Conservation (phyloP, 768 basidiomycete species). For the Leccinellum albellum region DNA sequence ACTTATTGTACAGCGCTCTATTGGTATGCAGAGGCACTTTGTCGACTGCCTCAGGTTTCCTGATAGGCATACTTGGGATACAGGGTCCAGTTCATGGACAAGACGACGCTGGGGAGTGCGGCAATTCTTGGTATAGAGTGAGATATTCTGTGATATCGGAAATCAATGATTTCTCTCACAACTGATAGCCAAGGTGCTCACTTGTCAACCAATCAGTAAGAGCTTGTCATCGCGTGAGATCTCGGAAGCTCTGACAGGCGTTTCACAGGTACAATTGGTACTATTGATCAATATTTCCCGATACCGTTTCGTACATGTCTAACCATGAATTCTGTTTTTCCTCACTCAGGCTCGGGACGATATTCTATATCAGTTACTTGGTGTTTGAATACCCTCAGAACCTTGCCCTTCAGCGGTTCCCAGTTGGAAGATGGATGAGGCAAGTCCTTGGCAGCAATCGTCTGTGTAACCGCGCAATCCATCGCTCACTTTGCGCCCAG, state of each 20-base stretch:
- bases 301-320: background rate
- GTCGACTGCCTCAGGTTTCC: no score
- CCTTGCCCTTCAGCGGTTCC: slow-evolving; percentile 65
- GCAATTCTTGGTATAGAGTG: slow-evolving; percentile 71
- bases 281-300: background rate
- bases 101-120: slow-evolving; percentile 63
- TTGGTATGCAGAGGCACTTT: slow-evolving; percentile 33
- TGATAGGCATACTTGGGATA: background rate
- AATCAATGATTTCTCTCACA: background rate
- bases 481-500: slow-evolving; percentile 31
- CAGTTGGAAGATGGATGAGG: slow-evolving; percentile 84
- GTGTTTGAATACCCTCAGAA: slow-evolving; percentile 75
- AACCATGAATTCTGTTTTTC: background rate
- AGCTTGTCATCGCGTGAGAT: background rate
- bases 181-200: slow-evolving; percentile 51
- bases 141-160: slow-evolving; percentile 10
- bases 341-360: slow-evolving; percentile 60
- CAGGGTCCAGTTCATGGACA: slow-evolving; percentile 78
- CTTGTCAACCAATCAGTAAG: slow-evolving; percentile 63
- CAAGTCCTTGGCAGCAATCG: slow-evolving; percentile 18
- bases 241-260: background rate
- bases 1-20: slow-evolving; percentile 44
- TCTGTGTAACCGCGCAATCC: background rate
- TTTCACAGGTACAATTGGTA: slow-evolving; percentile 63
- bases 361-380: slow-evolving; percentile 71